Base-by-base conservation (phyloP, 1,284 basidiomycete genomes). In the Somion occarium region DNA sequence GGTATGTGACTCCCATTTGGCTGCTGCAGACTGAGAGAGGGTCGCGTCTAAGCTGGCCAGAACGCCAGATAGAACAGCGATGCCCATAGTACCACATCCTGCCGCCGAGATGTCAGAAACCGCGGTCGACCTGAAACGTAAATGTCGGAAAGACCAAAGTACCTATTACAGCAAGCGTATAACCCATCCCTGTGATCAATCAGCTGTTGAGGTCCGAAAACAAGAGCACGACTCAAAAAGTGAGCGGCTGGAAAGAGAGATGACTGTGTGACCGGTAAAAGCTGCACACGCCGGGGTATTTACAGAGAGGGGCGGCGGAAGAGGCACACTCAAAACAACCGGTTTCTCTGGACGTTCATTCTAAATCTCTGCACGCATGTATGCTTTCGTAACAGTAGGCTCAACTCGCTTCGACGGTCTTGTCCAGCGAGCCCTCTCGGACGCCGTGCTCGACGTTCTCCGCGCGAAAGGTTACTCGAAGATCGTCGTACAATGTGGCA, bases 1-100 rank as follows among this genome's bases (percentile, higher is more conserved):
- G 0, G 88, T 90, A 66, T 93, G 88, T 11, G 86, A 86, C 67
- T 90, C 88, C 88, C 88, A 90, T 68, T 86, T 86, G 37, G 58
- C 46, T 56, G 61, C 43, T 46, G 67, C 39, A 58, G 53, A 53
- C 48, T 62, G 37, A 55, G 67, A 49, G 60, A 66, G 64, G 64
- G 59, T 73, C 74, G 75, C 68, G 55, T 85, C 75, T 44, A 91
- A 77, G 65, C 87, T 86, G 55, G 85, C 80, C 45, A 95, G 72
- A 38, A 96, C 85, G 49, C 93, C 97, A 25, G 95, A 97, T 44
- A 97, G 82, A 66, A 99, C 82, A 53, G 97, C 94, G 58, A 98
- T 74, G 52, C 97, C 97, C 97, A 99, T 99, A 5, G 97, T 99
- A 52, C 97, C 97, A 71, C 97, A 99, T 78, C 94, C 94, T 92